Evolutionary conservation across 1,284 basidiomycete species (phyloP).

Genomic region (Gymnopus androsaceus): DNA sequence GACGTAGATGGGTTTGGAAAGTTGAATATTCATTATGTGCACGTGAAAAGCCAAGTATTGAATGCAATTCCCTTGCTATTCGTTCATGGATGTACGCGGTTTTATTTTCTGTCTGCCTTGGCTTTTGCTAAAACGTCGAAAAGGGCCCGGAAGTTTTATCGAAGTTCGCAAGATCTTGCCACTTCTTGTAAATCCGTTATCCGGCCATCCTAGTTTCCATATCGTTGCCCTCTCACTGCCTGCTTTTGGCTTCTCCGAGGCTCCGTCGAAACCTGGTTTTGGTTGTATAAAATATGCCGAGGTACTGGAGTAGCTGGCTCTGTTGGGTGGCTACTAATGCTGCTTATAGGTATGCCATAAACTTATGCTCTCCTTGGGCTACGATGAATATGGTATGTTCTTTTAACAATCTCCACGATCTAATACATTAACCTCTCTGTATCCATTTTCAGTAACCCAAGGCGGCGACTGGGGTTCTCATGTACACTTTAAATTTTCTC

Average conservation of each 20-base stretch:
- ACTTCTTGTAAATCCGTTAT: slow-evolving; percentile 40
- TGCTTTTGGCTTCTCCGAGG: slow-evolving; percentile 57
- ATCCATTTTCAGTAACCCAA: slow-evolving; percentile 42
- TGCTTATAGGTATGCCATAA: slow-evolving; percentile 43
- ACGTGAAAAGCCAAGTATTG: slow-evolving; percentile 26
- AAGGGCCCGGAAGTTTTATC: slow-evolving; percentile 65
- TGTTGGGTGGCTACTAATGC: neutral
- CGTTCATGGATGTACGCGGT: slow-evolving; percentile 46
- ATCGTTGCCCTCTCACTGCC: slow-evolving; percentile 56
- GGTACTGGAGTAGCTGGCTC: too few relatives aligned
- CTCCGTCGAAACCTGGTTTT: slow-evolving; percentile 25
- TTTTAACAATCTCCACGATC: neutral
- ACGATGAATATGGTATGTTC: slow-evolving; percentile 50
- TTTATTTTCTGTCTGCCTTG: neutral
- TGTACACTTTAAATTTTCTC: neutral
- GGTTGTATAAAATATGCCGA: slow-evolving; percentile 40
- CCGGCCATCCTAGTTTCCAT: slow-evolving; percentile 59
- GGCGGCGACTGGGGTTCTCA: slow-evolving; percentile 29
- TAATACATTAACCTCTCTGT: slow-evolving; percentile 4
- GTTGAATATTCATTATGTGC: slow-evolving; percentile 15
- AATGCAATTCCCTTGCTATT: slow-evolving; percentile 49
- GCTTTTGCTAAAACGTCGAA: too few relatives aligned
- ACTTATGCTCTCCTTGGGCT: slow-evolving; percentile 54
- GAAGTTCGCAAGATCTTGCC: slow-evolving; percentile 59
- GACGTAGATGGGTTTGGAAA: slow-evolving; percentile 5